Conservation (phyloP, 2,329 filamentous ascomycete genomes). For the Septoria petroselini region DNA sequence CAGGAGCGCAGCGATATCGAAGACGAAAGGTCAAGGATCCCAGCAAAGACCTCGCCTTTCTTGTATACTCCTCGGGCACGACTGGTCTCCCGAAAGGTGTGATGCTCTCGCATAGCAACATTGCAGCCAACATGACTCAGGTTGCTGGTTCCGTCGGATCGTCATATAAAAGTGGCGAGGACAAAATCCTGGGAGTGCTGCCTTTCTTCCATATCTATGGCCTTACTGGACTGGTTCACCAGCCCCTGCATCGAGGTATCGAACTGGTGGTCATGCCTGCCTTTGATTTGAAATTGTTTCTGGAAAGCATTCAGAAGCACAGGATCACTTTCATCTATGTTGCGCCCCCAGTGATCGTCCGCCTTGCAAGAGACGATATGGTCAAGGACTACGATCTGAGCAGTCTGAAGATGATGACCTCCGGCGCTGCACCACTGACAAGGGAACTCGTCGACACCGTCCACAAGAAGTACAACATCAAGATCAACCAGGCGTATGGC, state of each 20-base stretch:
- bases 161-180: constrained; percentile 51
- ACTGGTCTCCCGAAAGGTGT: constrained; percentile 91
- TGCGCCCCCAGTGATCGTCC: constrained; percentile 77
- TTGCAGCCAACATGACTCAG: constrained; percentile 66
- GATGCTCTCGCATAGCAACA: constrained; percentile 77
- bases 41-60: constrained; percentile 70
- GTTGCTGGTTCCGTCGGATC: constrained; percentile 52
- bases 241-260: constrained; percentile 63
- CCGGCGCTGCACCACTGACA: constrained; percentile 81
- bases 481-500: constrained; percentile 88
- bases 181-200: constrained; percentile 73
- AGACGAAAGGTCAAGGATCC: constrained; percentile 59
- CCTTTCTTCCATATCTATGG: constrained; percentile 93
- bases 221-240: constrained; percentile 69
- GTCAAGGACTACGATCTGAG: constrained; percentile 78
- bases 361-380: constrained; percentile 72
- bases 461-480: constrained; percentile 68
- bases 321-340: constrained; percentile 75
- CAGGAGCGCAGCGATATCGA: constrained; percentile 56
- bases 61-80: constrained; percentile 87
- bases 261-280: constrained; percentile 68
- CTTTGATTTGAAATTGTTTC: constrained; percentile 79
- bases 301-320: constrained; percentile 69
- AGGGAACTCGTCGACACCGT: constrained; percentile 73
- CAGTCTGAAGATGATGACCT: constrained; percentile 79